Conservation (phyloP, 2,329 filamentous ascomycete genomes). For the Pestalotiopsis sp. region DNA sequence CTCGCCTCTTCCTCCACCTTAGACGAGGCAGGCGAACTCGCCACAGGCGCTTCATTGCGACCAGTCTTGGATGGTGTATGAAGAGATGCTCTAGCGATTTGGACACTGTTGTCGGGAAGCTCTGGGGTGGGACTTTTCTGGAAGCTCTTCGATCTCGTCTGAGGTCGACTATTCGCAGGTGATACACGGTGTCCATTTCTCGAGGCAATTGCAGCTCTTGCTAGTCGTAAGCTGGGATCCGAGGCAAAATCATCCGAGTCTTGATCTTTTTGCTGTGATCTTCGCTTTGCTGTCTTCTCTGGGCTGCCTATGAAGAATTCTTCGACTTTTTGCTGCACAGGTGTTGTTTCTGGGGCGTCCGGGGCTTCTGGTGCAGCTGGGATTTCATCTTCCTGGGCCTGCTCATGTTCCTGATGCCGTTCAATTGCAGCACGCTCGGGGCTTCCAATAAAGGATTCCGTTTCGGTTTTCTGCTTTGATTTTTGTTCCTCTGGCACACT, state of each 20-base stretch:
- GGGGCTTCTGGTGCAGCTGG: neutral
- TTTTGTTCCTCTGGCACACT: neutral
- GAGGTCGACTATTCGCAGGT: constrained; percentile 14
- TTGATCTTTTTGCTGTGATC: neutral
- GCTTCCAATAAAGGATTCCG: neutral
- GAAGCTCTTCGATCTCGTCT: constrained; percentile 13
- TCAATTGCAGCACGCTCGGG: neutral
- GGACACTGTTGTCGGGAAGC: constrained; percentile 12
- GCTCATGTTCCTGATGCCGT: neutral
- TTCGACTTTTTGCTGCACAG: neutral
- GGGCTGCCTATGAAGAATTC: constrained; percentile 1
- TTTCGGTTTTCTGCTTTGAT: neutral
- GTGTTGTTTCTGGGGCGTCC: neutral
- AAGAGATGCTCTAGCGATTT: constrained; percentile 27
- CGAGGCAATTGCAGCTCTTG: constrained; percentile 14
- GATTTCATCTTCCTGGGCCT: neutral
- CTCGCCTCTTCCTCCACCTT: constrained; percentile 28
- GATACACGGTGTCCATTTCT: constrained; percentile 12
- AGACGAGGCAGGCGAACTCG: constrained; percentile 13
- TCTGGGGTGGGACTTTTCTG: constrained; percentile 15
- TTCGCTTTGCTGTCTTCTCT: constrained; percentile 6
- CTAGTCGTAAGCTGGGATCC: constrained; percentile 16
- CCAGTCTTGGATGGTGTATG: constrained; percentile 22
- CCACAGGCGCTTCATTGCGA: constrained; percentile 8
- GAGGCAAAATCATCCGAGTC: neutral